Conservation (phyloP, 2,329 filamentous ascomycete genomes). For the Colletotrichum aenigma region DNA sequence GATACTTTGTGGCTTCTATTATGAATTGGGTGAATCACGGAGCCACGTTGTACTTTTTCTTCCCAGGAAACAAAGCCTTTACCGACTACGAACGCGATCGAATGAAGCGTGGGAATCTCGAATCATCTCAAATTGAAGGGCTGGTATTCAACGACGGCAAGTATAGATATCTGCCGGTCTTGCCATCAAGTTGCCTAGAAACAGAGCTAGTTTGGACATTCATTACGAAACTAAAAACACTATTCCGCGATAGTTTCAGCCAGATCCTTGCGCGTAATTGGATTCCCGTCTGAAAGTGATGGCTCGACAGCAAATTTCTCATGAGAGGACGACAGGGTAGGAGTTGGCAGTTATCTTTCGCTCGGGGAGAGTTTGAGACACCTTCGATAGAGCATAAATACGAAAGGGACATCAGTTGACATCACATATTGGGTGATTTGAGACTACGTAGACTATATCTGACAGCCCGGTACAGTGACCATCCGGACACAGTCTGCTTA, state of each 20-base stretch:
- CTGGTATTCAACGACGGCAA: not conserved
- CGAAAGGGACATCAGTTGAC: not conserved
- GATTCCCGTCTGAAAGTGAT: not conserved
- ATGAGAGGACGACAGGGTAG: not conserved
- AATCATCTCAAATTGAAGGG: not conserved
- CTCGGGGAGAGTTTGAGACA: not conserved
- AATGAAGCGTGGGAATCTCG: not conserved
- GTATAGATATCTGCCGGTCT: not conserved
- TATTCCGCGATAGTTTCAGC: accelerated
- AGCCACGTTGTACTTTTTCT: not conserved
- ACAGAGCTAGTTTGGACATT: accelerated
- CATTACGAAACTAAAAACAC: not conserved
- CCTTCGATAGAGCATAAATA: not conserved
- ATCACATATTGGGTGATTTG: not conserved
- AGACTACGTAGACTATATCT: not conserved
- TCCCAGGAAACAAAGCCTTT: too few species aligned
- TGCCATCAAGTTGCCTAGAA: not conserved
- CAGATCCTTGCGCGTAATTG: not conserved
- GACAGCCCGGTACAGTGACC: not conserved
- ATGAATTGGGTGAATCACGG: not conserved
- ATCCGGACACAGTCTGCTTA: accelerated
- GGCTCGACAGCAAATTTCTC: not conserved
- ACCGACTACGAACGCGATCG: too few species aligned
- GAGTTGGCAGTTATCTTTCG: not conserved
- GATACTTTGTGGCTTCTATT: not conserved